These are phyloP conservation scores for Ophidiomyces ophidiicola DNA, from an alignment of 2,329 filamentous ascomycete species.

Conservation along the genomic window DNA sequence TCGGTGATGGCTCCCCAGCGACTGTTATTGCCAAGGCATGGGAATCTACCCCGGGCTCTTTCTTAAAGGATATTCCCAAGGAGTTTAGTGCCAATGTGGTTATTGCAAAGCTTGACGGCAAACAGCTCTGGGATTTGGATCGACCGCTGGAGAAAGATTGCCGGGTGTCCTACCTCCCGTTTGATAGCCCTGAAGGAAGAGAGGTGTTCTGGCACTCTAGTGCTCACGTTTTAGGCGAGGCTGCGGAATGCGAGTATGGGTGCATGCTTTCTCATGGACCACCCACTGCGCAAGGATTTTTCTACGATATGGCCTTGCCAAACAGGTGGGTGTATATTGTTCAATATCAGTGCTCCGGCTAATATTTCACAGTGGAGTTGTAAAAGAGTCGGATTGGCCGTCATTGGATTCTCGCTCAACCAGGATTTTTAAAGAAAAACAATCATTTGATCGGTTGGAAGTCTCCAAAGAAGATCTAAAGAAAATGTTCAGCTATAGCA, in stretches of 20 bases:
- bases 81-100: conserved; percentile 69
- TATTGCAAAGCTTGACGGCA: conserved; percentile 69
- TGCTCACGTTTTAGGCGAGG: conserved; percentile 91
- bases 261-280: conserved; percentile 91
- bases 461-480: conserved; percentile 83
- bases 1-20: conserved; percentile 31
- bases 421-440: conserved; percentile 90
- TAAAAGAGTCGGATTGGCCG: conserved; percentile 69
- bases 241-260: conserved; percentile 77
- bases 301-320: conserved; percentile 88
- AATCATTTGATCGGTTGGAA: conserved; percentile 79
- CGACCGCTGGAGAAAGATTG: conserved; percentile 80
- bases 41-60: conserved; percentile 79
- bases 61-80: conserved; percentile 71
- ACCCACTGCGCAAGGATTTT: conserved; percentile 82
- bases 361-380: conserved; percentile 39
- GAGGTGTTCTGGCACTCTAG: conserved; percentile 97
- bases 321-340: conserved; percentile 39
- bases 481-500: conserved; percentile 96
- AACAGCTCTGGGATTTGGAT: conserved; percentile 81
- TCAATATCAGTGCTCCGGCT: background rate
- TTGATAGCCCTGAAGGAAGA: conserved; percentile 64
- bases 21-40: conserved; percentile 58
- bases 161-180: conserved; percentile 72
- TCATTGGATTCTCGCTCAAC: conserved; percentile 67